These are phyloP conservation scores for Cryomyces minteri DNA, from an alignment of 495 filamentous ascomycete species.

Conservation along the genomic window DNA sequence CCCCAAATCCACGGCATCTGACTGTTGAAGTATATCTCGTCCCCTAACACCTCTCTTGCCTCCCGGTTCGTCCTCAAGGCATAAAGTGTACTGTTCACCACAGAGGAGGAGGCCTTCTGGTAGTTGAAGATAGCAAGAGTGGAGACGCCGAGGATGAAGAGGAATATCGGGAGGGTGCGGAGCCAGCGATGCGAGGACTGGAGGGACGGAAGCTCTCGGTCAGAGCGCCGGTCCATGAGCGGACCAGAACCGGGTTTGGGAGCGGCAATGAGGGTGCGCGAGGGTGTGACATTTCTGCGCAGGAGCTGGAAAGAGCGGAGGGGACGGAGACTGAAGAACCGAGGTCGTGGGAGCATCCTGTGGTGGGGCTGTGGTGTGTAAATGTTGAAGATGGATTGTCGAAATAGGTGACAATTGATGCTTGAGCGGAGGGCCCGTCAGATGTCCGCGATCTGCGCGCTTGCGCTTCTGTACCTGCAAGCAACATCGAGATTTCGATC, in stretches of 20 bases:
- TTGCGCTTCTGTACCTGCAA: too few species aligned
- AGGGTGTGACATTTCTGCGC: not conserved
- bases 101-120: constrained; percentile 69
- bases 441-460: too few species aligned
- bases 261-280: constrained; percentile 15
- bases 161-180: constrained; percentile 37
- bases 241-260: constrained; percentile 32
- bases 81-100: constrained; percentile 76
- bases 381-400: too few species aligned
- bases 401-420: too few species aligned
- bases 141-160: constrained; percentile 37
- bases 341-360: too few species aligned
- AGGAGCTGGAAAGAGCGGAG: not conserved
- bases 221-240: constrained; percentile 59
- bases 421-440: too few species aligned
- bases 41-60: constrained; percentile 62
- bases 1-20: constrained; percentile 88
- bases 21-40: constrained; percentile 80
- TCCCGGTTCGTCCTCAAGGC: constrained; percentile 60
- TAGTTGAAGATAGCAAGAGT: constrained; percentile 93
- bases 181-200: constrained; percentile 25
- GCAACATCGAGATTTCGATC: too few species aligned
- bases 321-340: too few species aligned
- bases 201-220: constrained; percentile 52
- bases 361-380: too few species aligned